These are phyloP conservation scores for Hirsutella rhossiliensis DNA, from an alignment of 2,329 filamentous ascomycete species.

Conservation along the genomic window DNA sequence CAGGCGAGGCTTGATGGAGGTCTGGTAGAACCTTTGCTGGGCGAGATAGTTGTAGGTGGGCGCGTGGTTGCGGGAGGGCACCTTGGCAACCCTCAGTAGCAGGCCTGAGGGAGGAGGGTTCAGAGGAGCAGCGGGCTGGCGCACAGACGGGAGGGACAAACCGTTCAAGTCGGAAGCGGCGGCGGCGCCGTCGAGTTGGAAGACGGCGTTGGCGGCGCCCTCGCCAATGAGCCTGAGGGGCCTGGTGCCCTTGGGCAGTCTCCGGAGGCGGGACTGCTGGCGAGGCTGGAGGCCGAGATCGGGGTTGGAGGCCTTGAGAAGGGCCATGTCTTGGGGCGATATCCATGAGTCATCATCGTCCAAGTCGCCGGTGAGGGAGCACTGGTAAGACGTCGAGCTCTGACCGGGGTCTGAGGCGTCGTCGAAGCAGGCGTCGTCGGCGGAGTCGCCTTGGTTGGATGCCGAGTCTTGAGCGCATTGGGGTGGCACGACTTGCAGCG, in stretches of 20 bases:
- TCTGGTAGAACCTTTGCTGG: constrained; percentile 24
- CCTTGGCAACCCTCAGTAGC: constrained; percentile 27
- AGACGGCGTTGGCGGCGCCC: constrained; percentile 69
- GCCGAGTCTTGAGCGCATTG: constrained; percentile 9
- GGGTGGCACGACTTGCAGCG: constrained; percentile 11
- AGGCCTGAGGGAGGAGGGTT: constrained; percentile 12
- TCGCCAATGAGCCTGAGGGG: constrained; percentile 42
- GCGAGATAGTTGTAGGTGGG: constrained; percentile 24
- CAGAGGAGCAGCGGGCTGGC: constrained; percentile 5
- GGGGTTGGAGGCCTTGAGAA: constrained; percentile 8
- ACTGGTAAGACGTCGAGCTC: constrained; percentile 1
- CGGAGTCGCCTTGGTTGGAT: constrained; percentile 9
- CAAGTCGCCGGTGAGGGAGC: neutral
- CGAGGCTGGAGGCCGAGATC: constrained; percentile 3
- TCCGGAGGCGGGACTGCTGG: constrained; percentile 12
- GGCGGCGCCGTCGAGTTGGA: constrained; percentile 35
- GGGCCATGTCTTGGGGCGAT: constrained; percentile 10
- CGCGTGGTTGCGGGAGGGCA: constrained; percentile 15
- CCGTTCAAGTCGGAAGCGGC: constrained; percentile 20
- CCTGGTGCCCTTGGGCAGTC: constrained; percentile 20
- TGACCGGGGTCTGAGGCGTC: constrained; percentile 5
- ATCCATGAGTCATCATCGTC: constrained; percentile 11
- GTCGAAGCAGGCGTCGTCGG: constrained; percentile 6
- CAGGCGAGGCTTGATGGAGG: constrained; percentile 20
- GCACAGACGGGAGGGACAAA: constrained; percentile 13